Evolutionary conservation across 768 basidiomycete species (phyloP).

Genomic region (Rickenella mellea): DNA sequence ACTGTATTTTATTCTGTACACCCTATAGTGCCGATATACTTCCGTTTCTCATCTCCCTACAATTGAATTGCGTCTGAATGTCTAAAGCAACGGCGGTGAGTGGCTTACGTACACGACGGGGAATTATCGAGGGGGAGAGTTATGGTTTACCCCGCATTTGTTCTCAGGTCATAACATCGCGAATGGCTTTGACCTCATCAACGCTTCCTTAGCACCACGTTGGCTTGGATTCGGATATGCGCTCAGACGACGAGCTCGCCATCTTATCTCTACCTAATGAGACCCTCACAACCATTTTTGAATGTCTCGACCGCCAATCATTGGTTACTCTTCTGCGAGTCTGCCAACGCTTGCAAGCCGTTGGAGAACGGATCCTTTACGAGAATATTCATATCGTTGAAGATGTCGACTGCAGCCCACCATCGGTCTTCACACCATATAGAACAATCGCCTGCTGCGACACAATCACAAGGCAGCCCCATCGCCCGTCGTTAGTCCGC

Average conservation of each 20-base stretch:
- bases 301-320: constrained; percentile 15
- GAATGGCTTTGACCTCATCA: no score
- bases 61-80: no score
- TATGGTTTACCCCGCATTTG: no score
- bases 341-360: constrained; percentile 31
- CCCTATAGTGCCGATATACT: background rate
- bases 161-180: no score
- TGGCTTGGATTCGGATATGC: background rate
- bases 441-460: constrained; percentile 42
- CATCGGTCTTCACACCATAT: constrained; percentile 10
- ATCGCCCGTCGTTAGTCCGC: constrained; percentile 36
- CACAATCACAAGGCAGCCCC: constrained; percentile 34
- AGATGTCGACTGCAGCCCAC: constrained; percentile 29
- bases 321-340: constrained; percentile 35
- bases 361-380: constrained; percentile 54
- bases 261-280: constrained; percentile 39
- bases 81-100: no score
- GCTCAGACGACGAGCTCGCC: background rate
- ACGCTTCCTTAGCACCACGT: no score
- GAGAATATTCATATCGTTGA: constrained; percentile 41
- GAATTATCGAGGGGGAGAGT: no score
- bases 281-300: constrained; percentile 40
- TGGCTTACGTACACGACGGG: no score
- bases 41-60: constrained; percentile 7
- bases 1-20: background rate